Evolutionary conservation across 2,329 filamentous ascomycete species (phyloP), one percentile per base, ranked within the genome.

Genomic region (Diatrype stigma): DNA sequence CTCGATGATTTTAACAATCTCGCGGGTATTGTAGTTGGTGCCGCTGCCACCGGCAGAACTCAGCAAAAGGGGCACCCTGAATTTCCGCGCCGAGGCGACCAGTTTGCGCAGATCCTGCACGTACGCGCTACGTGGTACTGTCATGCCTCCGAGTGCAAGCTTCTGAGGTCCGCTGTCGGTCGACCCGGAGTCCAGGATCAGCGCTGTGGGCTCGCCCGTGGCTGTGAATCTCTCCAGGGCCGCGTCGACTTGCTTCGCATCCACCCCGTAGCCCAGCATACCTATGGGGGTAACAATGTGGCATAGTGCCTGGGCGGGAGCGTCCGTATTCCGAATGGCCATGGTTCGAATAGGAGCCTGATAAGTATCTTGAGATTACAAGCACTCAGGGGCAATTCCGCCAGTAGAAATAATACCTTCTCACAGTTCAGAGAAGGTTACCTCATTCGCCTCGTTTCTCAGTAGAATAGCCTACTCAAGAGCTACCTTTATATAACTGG

Each of bases 251-350:
- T 68, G 61, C 0, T 57, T 53, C 23, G 68, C 65, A 47, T 72
- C 61, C 45, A 76, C 72, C 17, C 76, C 76, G 51, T 77, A 79
- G 6, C 76, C 75, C 6, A 79, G 60, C 73, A 76, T 78, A 28
- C 72, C 75, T 12, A 76, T 70, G 0, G 75, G 75, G 0, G 76
- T 73, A 1, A 77, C 56, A 40, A 78, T 74, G 8, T 69, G 63
- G 53, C 70, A 72, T 23, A 72, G 46, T 3, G 60, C 59, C 12
- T 23, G 37, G 17, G 37, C 37, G 12, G 37, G 17, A 11, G 19
- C 37, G 19, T 40, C 2, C 19, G 10, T 21, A 10, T 4, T 40
- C 37, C 12, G 37, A 16, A 22, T 16, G 12, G 37, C 14, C 37
- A 40, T 40, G n/a, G 10, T 40, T 11, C 2, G 12, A 21, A 12